Base-by-base conservation (phyloP, 2,329 filamentous ascomycete species). In the Celoporthe dispersa region DNA sequence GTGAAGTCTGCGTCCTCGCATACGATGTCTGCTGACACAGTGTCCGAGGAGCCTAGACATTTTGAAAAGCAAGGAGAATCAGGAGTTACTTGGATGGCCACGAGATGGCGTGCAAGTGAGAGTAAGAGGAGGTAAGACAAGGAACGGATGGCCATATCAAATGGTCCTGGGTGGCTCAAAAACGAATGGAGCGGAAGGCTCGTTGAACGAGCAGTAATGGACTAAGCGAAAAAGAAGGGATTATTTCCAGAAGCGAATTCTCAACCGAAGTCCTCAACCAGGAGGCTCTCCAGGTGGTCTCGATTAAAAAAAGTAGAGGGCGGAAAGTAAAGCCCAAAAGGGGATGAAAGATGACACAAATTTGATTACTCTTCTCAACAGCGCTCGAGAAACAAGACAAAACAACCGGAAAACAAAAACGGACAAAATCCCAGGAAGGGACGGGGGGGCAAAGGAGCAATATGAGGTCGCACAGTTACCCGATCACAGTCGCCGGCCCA, bases 41-140 rank as follows among this genome's bases (percentile, higher is more conserved):
- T 87, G 67, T 78, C 81, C 59, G 82, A 85, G 12, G 84, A 84
- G 60, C 86, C 84, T 53, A 83, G 69, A 74, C 86, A 88, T 71
- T 83, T 76, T n/a, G 82, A 80, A 22, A 85, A 77, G 74, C 86
- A 88, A 9, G 86, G 86, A 60, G 86, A 88, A 72, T 84, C 83
- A 41, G 86, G 84, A 16, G 86, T 81, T 64, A 87, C 85, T 75
- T 85, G 84, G 25, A 88, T 78, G 7, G 82, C 79, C 1, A 73
- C 86, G 1, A 74, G 75, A 12, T 80, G 65, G 31, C 75, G 64
- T 8, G 73, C 66, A 28, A 79, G 70, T 14, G 77, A 51, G 55
- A 75, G 69, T 39, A 76, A 60, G 25, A 77, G 69, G 53, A 75
- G 61, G 37, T 77, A 61, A 64, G 41, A 22, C 7, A 44, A 53